Evolutionary conservation across 768 basidiomycete species (phyloP), one percentile per base, ranked within the genome.

Genomic region (Ramaria sp.): DNA sequence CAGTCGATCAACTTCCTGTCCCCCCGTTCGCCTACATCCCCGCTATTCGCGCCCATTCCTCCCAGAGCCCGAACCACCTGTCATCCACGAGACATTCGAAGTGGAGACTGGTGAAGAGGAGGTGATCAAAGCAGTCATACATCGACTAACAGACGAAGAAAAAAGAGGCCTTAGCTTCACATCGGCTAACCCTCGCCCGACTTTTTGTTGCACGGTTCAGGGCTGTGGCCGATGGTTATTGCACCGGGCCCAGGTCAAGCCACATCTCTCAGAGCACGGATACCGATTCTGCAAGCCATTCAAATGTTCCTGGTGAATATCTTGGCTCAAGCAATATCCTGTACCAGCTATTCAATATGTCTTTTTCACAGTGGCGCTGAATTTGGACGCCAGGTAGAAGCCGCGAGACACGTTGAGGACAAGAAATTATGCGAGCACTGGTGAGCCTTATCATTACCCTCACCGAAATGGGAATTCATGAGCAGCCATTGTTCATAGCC

Each of bases 341-440:
- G 34, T 1, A 38, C 19, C 33, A 24, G 13, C 22, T 17, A 15
- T 37, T 39, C 30, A 33, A 11, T 7, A 27, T 31, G 31, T 49
- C 17, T 27, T 7, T 31, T 27, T 12, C 17, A 41, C 27, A 54
- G 53, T 54, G 53, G 53, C 39, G 24, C 53, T 20, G 41, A 54
- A 27, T 54, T 54, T 45, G 22, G 39, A 24, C 53, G 55, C 13
- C 46, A 39, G n/a, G 55, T 57, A 1, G 55, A 57, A 38, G 55
- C 55, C n/a, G 46, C 22, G 6, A 17, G 55, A 33, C 55, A 57
- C 42, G 34, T 57, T 4, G 55, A 57, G 15, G 55, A 57, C 37
- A 47, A 48, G 31, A 57, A 39, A 50, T 30, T 43, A 12, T 57
- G 55, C 27, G 42, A 49, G 11, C 17, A n/a, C 22, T 57, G 55